Conservation (phyloP, 257 asterid genomes). For the Nicotiana obtusifolia region DNA sequence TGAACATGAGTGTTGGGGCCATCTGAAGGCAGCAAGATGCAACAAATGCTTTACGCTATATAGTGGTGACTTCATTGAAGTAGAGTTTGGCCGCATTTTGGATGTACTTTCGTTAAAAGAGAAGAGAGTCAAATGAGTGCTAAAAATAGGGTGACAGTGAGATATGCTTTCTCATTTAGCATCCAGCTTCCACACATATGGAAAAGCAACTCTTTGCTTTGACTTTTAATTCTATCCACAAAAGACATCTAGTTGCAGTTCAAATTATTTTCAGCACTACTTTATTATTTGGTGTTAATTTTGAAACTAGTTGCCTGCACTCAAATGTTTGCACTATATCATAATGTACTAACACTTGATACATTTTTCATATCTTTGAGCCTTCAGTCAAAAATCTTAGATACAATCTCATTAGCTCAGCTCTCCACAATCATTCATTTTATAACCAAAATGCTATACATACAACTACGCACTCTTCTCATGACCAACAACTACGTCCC, state of each 20-base stretch:
- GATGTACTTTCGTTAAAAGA: not conserved
- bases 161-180: slow-evolving; percentile 32
- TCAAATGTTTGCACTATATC: no score
- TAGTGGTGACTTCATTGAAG: not conserved
- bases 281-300: no score
- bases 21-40: not conserved
- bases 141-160: slow-evolving; percentile 29
- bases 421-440: no score
- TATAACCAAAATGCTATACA: no score
- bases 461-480: no score
- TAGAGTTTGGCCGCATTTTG: slow-evolving; percentile 22
- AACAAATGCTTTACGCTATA: not conserved
- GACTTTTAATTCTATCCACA: not conserved
- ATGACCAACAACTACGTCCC: no score
- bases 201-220: slow-evolving; percentile 14
- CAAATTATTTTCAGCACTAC: no score
- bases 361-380: not conserved
- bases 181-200: slow-evolving; percentile 28
- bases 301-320: no score
- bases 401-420: no score
- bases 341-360: no score
- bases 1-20: not conserved
- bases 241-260: no score
- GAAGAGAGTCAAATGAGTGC: slow-evolving; percentile 6
- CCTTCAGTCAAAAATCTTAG: not conserved